Percentiles rank a stretch among this genome's conserved stretches.
Conservation (phyloP, 2,329 filamentous ascomycete genomes). For the Cercospora sp. region DNA sequence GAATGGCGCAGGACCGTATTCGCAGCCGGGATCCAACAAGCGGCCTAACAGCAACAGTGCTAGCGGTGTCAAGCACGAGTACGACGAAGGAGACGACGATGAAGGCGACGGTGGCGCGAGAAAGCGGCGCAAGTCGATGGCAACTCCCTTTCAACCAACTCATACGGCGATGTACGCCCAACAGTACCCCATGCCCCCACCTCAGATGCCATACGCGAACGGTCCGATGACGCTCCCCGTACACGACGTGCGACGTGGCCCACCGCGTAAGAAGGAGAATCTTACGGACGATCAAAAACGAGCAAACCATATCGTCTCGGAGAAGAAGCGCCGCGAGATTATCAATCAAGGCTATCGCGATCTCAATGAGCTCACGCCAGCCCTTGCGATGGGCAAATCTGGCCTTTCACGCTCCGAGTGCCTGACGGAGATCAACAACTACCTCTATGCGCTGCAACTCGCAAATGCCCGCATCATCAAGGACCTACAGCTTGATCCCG, state of each 20-base stretch:
- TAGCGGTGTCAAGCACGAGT: conserved; percentile 15
- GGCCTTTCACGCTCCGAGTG: conserved; percentile 56
- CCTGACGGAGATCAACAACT: conserved; percentile 19
- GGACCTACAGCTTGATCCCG: conserved; percentile 12
- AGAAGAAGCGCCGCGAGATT: conserved; percentile 67
- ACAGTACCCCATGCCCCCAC: conserved; percentile 5
- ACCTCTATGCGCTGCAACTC: conserved; percentile 11
- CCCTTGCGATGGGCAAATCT: conserved; percentile 73
- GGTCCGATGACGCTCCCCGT: conserved; percentile 8
- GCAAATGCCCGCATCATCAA: conserved; percentile 12
- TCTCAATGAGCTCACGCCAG: conserved; percentile 76
- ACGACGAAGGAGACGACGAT: conserved; percentile 8
- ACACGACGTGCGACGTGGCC: conserved; percentile 7
- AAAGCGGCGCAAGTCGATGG: conserved; percentile 11
- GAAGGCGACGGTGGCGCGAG: neutral
- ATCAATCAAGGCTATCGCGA: conserved; percentile 84
- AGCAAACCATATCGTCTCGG: conserved; percentile 70
- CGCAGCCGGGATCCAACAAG: conserved; percentile 6
- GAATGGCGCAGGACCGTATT: neutral
- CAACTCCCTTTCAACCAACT: conserved; percentile 1
- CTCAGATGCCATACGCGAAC: conserved; percentile 3
- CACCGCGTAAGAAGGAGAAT: conserved; percentile 20
- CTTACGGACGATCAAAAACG: conserved; percentile 68
- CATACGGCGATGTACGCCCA: conserved; percentile 6
- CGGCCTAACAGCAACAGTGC: conserved; percentile 6